Evolutionary conservation across 208 protist genomes (phyloP).

Genomic region (Porcisia hertigi): DNA sequence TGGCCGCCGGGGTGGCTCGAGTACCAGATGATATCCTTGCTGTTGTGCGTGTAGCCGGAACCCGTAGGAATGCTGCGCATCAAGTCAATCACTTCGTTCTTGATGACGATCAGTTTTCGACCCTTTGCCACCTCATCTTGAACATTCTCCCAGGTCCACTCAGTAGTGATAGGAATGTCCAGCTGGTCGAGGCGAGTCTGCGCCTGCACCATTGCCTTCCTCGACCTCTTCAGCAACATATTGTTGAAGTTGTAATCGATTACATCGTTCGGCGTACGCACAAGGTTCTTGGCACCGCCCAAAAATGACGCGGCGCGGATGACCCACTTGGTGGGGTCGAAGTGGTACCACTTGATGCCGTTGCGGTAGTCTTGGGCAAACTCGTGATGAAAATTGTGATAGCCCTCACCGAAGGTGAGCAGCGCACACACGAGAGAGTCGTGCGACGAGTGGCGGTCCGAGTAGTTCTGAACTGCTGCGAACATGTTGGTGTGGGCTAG

Average conservation of each 20-base stretch:
- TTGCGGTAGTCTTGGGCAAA: slow-evolving; percentile 93
- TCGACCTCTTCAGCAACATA: slow-evolving; percentile 49
- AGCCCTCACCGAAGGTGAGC: slow-evolving; percentile 90
- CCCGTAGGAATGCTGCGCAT: slow-evolving; percentile 58
- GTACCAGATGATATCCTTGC: slow-evolving; percentile 73
- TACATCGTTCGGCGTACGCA: slow-evolving; percentile 61
- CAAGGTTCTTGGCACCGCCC: slow-evolving; percentile 65
- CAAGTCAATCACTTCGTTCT: slow-evolving; percentile 71
- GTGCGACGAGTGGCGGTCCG: slow-evolving; percentile 77
- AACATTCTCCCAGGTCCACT: slow-evolving; percentile 70
- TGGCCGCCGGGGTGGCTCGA: slow-evolving; percentile 75
- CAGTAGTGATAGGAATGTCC: slow-evolving; percentile 36
- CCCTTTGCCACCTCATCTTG: slow-evolving; percentile 59
- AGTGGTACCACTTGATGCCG: slow-evolving; percentile 90
- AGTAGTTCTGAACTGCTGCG: slow-evolving; percentile 75
- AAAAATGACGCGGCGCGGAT: slow-evolving; percentile 68
- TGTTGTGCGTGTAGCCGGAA: slow-evolving; percentile 64
- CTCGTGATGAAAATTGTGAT: slow-evolving; percentile 95
- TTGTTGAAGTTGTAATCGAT: slow-evolving; percentile 64
- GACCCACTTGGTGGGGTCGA: slow-evolving; percentile 91
- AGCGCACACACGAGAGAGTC: slow-evolving; percentile 85
- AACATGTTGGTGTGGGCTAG: slow-evolving; percentile 84
- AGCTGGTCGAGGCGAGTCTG: slow-evolving; percentile 45
- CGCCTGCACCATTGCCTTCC: slow-evolving; percentile 38
- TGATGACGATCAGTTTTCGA: slow-evolving; percentile 68